Evolutionary conservation across 2,329 filamentous ascomycete species (phyloP), one percentile per base, ranked within the genome.

Genomic region (Penicillium sp.): DNA sequence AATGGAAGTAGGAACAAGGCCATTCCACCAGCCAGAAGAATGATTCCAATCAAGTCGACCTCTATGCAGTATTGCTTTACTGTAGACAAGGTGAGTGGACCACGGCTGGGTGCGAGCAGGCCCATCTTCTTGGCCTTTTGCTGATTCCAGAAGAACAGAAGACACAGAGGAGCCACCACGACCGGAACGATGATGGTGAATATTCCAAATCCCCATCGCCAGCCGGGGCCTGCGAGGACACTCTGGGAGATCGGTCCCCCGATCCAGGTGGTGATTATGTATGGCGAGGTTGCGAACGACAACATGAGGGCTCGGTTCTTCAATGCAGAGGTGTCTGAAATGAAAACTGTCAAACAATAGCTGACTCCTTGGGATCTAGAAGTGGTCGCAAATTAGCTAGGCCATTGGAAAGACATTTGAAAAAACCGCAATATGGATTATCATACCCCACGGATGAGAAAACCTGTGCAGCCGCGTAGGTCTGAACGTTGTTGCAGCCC

Each of bases 241-340:
- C 83, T 69, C 64, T 74, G 74, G 56, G 85, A 82, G 1, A 76
- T 70, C 5, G 80, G 75, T 0, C 82, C 78, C 8, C 82, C 80
- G 40, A 82, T 76, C 70, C 82, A 82, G 0, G 76, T 88, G 0
- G 83, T 82, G 23, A 84, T 86, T 64, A 83, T 80, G 57, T 88
- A 86, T 1, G 86, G 85, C 0, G 85, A 85, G 19, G 73, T 77
- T 27, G 81, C 77, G 55, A 86, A 81, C 0, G 83, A 84, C 58
- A 84, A 81, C 64, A 84, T 81, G 50, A 88, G 78, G 23, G 81
- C 82, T 63, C 86, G 78, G 61, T 87, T 85, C 47, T 78, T 79
- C 43, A 88, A 75, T 1, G 78, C 78, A 0, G 86, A 84, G 0
- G 84, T 86, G 64, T 88, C 86, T 25, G 85, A 83, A 51, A 86